Conservation (phyloP, 2,329 filamentous ascomycete species). For the Rhynchosporium secalis region DNA sequence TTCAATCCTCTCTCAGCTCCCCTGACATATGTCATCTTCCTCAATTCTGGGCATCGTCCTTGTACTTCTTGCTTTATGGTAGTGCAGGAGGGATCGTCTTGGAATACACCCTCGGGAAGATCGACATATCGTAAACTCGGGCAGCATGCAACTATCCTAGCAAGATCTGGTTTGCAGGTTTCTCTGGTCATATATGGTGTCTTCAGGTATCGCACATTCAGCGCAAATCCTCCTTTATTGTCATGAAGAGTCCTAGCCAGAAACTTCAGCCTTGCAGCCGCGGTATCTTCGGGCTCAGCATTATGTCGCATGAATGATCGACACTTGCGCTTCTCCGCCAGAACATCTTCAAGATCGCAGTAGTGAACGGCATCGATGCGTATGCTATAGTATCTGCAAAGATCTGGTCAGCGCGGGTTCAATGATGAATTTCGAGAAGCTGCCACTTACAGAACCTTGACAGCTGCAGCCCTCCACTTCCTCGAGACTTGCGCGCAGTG, state of each 20-base stretch:
- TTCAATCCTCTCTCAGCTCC: constrained; percentile 80
- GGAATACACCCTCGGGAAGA: constrained; percentile 83
- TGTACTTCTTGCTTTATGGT: constrained; percentile 82
- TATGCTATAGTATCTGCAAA: constrained; percentile 75
- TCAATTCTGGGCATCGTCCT: constrained; percentile 76
- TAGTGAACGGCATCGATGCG: constrained; percentile 95
- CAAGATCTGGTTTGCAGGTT: constrained; percentile 79
- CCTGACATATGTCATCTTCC: constrained; percentile 82
- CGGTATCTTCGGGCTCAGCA: constrained; percentile 77
- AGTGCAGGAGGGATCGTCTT: constrained; percentile 73
- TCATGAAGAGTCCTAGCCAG: constrained; percentile 82
- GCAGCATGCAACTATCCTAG: constrained; percentile 79
- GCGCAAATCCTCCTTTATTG: constrained; percentile 64
- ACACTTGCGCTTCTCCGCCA: constrained; percentile 77
- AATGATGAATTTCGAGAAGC: neutral
- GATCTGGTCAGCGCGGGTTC: constrained; percentile 14
- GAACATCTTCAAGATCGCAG: constrained; percentile 80
- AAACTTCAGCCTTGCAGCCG: constrained; percentile 72
- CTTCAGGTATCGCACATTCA: constrained; percentile 76
- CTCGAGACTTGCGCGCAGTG: constrained; percentile 74
- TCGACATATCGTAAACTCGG: constrained; percentile 88
- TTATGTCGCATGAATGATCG: constrained; percentile 73
- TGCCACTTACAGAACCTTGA: constrained; percentile 60
- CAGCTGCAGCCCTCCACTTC: constrained; percentile 62
- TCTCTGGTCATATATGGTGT: constrained; percentile 91